Conservation (phyloP, 2,329 filamentous ascomycete genomes). For the Talaromyces sp. region DNA sequence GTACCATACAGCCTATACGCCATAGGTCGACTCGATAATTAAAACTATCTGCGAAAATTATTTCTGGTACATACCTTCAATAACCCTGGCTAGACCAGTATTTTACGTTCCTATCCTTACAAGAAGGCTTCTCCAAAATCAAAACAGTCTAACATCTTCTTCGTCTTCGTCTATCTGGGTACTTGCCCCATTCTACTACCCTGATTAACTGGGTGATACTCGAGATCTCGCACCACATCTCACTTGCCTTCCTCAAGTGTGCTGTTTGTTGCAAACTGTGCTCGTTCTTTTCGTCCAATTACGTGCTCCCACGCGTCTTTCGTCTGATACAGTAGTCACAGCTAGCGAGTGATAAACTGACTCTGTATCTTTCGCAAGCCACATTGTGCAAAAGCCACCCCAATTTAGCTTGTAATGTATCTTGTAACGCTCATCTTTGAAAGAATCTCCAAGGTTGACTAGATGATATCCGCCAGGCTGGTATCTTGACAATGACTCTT, state of each 20-base stretch:
- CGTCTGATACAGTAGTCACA: conserved; percentile 14
- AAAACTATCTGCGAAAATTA: conserved; percentile 34
- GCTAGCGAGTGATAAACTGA: conserved; percentile 16
- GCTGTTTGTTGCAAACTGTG: too few species aligned
- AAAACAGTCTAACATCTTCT: conserved; percentile 27
- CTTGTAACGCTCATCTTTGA: conserved; percentile 46
- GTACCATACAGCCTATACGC: conserved; percentile 30
- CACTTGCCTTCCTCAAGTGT: too few species aligned
- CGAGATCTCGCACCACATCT: too few species aligned
- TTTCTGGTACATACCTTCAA: conserved; percentile 35
- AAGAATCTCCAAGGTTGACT: conserved; percentile 45
- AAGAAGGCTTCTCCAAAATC: conserved; percentile 29
- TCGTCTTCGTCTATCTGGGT: conserved; percentile 31
- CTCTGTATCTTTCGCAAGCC: conserved; percentile 44
- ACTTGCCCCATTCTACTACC: conserved; percentile 26
- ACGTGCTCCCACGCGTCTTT: too few species aligned
- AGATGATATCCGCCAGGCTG: conserved; percentile 49
- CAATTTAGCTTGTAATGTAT: conserved; percentile 51
- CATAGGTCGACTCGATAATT: conserved; percentile 37
- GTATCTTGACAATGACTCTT: conserved; percentile 36
- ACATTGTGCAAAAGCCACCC: conserved; percentile 51
- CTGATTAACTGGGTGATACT: conserved; percentile 29
- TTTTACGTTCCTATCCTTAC: conserved; percentile 22
- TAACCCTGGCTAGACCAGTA: conserved; percentile 25
- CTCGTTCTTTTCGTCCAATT: too few species aligned